phyloP scores from a whole-genome alignment of 2,329 filamentous ascomycete genomes.

The Pseudocercospora crystallina region DNA sequence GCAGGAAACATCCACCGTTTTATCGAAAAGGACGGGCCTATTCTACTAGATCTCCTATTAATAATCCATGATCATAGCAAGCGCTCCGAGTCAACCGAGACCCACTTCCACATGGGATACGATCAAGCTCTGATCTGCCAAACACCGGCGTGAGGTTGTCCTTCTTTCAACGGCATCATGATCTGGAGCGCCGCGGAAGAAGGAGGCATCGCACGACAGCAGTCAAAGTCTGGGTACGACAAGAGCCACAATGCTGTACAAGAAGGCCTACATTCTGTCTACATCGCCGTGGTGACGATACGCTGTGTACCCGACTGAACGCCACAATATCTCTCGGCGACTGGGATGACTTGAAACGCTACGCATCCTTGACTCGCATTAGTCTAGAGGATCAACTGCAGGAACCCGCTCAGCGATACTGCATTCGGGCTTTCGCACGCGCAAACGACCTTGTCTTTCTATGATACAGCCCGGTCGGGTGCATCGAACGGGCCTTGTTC shows the following conservation, averaged over 20 bases:
- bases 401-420: constrained; percentile 21
- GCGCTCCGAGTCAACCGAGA: background rate
- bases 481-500: constrained; percentile 4
- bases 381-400: constrained; percentile 17
- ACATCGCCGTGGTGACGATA: constrained; percentile 6
- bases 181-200: too few relatives aligned
- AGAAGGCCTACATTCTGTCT: background rate
- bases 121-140: too few relatives aligned
- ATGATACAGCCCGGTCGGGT: constrained; percentile 15
- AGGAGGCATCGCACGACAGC: background rate
- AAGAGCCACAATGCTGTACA: constrained; percentile 7
- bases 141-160: too few relatives aligned
- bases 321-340: constrained; percentile 14
- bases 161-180: too few relatives aligned
- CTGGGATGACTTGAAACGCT: constrained; percentile 4
- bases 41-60: too few relatives aligned
- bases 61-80: too few relatives aligned
- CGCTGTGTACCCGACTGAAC: constrained; percentile 7
- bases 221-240: background rate
- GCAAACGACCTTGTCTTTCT: constrained; percentile 16
- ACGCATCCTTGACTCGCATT: constrained; percentile 17
- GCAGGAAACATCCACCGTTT: constrained; percentile 2
- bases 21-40: background rate
- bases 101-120: constrained; percentile 3
- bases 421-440: constrained; percentile 16